Percentiles rank a stretch among this genome's conserved stretches.
These are phyloP conservation scores for Striga asiatica DNA, from an alignment of 257 asterid species.

Conservation along the genomic window DNA sequence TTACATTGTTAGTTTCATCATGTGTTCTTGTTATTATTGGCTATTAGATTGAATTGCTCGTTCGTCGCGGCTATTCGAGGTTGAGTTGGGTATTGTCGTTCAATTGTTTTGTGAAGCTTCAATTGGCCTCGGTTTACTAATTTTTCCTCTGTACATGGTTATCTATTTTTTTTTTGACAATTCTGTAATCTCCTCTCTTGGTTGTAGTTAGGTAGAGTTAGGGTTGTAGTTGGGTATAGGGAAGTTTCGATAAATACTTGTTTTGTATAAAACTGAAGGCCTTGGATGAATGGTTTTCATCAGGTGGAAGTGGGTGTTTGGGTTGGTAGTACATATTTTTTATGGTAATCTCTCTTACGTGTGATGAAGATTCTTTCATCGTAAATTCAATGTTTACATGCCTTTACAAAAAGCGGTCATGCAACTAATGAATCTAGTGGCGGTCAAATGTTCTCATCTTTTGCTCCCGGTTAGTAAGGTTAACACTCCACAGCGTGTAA, in stretches of 20 bases:
- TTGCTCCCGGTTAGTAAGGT: conserved; percentile 8
- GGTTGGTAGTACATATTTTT: background rate
- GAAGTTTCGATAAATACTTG: background rate
- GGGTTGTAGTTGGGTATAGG: too few species aligned
- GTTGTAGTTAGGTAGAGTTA: background rate
- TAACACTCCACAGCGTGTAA: too few species aligned
- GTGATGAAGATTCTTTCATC: background rate
- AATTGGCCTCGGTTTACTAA: background rate
- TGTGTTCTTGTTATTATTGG: too few species aligned
- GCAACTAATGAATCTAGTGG: background rate
- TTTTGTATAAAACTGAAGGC: background rate
- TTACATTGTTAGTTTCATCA: background rate
- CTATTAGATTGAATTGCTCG: conserved; percentile 11
- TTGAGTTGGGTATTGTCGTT: background rate
- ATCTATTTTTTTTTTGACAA: background rate
- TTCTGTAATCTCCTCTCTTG: background rate
- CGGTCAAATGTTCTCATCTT: background rate
- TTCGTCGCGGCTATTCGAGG: too few species aligned
- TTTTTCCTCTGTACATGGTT: too few species aligned
- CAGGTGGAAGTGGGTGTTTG: background rate
- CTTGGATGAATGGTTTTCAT: background rate
- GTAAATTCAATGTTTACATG: background rate
- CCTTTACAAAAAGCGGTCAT: background rate
- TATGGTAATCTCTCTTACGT: too few species aligned
- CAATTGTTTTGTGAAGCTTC: background rate